phyloP scores from a whole-genome alignment of 371 early-diverging fungal species.

The Rhizopus stolonifer region DNA sequence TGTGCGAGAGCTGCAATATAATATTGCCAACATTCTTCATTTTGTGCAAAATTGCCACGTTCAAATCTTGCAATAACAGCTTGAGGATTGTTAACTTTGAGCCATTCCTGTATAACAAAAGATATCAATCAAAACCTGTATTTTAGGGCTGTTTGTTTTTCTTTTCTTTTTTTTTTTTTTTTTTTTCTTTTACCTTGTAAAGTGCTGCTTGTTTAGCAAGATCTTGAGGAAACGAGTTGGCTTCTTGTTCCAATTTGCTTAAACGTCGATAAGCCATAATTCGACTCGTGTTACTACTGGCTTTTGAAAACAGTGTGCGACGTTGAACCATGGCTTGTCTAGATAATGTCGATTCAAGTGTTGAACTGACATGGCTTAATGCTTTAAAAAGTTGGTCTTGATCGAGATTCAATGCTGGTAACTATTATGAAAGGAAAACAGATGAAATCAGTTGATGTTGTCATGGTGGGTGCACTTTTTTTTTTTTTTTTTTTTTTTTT shows the following conservation, averaged over 20 bases:
- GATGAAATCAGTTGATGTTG: too few species aligned
- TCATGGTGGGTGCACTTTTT: too few species aligned
- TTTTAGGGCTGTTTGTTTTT: neutral
- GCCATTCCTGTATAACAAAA: slow-evolving; percentile 60
- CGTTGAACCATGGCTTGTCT: slow-evolving; percentile 10
- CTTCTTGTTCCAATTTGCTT: slow-evolving; percentile 62
- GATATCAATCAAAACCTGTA: too few species aligned
- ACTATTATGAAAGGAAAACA: slow-evolving; percentile 2
- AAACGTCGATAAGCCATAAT: slow-evolving; percentile 20
- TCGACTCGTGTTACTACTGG: slow-evolving; percentile 9
- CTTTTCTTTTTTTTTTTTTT: too few species aligned
- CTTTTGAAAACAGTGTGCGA: slow-evolving; percentile 20
- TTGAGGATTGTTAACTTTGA: slow-evolving; percentile 60
- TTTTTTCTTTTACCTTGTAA: slow-evolving; percentile 57
- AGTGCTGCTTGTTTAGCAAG: slow-evolving; percentile 65
- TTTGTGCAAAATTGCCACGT: slow-evolving; percentile 59
- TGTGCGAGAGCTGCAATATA: slow-evolving; percentile 73
- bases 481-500: slow-evolving; percentile 5
- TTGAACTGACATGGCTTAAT: slow-evolving; percentile 11
- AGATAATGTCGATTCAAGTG: slow-evolving; percentile 5
- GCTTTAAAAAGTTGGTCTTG: slow-evolving; percentile 15
- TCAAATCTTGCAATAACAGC: slow-evolving; percentile 73
- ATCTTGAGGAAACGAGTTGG: slow-evolving; percentile 64
- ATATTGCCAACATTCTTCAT: slow-evolving; percentile 67
- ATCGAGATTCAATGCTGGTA: slow-evolving; percentile 14